A percentile compares a stretch with the other conserved stretches of the same genome.
phyloP scores from a whole-genome alignment of 495 filamentous ascomycete species.

The Xylona heveae region DNA sequence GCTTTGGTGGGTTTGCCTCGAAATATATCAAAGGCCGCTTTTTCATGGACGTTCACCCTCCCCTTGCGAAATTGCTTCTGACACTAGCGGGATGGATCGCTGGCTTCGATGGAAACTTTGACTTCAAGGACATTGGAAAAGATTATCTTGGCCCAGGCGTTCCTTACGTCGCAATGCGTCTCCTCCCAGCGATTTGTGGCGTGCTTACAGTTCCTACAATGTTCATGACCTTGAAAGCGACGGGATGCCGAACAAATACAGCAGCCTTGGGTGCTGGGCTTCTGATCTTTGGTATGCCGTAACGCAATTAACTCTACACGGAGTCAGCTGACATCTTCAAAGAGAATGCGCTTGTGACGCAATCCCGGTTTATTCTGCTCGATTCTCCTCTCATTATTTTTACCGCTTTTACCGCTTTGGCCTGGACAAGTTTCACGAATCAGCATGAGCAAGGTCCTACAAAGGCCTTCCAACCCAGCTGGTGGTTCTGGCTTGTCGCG shows the following conservation, averaged over 20 bases:
- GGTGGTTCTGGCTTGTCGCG: slow-evolving; percentile 94
- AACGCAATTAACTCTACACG: slow-evolving; percentile 5
- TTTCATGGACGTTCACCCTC: slow-evolving; percentile 99
- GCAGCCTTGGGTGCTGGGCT: slow-evolving; percentile 62
- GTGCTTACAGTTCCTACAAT: slow-evolving; percentile 74
- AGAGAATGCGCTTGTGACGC: slow-evolving; percentile 92
- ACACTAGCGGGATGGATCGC: slow-evolving; percentile 89
- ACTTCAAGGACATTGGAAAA: slow-evolving; percentile 99
- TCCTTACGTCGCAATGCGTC: slow-evolving; percentile 92
- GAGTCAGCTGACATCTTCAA: slow-evolving; percentile 3
- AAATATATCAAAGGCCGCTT: slow-evolving; percentile 98
- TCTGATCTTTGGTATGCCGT: slow-evolving; percentile 63
- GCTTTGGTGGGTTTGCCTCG: slow-evolving; percentile 91
- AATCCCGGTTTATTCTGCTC: slow-evolving; percentile 85
- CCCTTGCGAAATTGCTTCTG: slow-evolving; percentile 88
- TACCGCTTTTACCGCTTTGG: slow-evolving; percentile 76
- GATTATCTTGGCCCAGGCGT: slow-evolving; percentile 90
- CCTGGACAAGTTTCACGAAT: slow-evolving; percentile 87
- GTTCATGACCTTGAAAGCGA: slow-evolving; percentile 83
- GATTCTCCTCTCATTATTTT: slow-evolving; percentile 89
- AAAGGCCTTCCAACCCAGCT: slow-evolving; percentile 65
- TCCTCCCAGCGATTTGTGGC: slow-evolving; percentile 77
- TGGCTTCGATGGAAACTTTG: slow-evolving; percentile 86
- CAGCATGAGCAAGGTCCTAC: slow-evolving; percentile 84
- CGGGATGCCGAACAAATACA: slow-evolving; percentile 69